phyloP scores from a whole-genome alignment of 2,329 filamentous ascomycete genomes.

The Sphaerostilbella broomeana region DNA sequence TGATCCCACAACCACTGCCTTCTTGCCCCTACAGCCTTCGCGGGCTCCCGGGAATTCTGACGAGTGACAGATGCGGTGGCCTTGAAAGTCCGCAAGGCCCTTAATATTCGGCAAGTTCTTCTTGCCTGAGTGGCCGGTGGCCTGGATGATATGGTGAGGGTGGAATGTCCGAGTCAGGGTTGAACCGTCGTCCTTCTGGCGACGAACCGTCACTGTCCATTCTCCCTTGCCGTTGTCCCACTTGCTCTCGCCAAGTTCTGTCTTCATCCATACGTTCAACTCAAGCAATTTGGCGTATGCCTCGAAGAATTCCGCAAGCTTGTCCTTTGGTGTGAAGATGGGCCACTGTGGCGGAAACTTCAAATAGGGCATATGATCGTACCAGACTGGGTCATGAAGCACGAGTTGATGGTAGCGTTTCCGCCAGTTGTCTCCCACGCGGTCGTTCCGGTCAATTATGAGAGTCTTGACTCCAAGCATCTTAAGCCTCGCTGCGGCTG shows the following conservation, averaged over 20 bases:
- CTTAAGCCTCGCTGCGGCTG: slow-evolving; percentile 51
- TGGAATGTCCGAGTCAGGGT: slow-evolving; percentile 47
- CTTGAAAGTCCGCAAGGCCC: slow-evolving; percentile 51
- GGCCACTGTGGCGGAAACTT: slow-evolving; percentile 60
- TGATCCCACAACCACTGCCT: slow-evolving; percentile 58
- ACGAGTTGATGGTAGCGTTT: slow-evolving; percentile 58
- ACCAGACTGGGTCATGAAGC: slow-evolving; percentile 60
- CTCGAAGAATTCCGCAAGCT: slow-evolving; percentile 63
- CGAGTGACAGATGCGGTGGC: slow-evolving; percentile 55
- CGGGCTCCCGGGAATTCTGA: slow-evolving; percentile 51
- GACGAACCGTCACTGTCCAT: slow-evolving; percentile 52
- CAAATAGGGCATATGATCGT: slow-evolving; percentile 57
- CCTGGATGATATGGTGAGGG: slow-evolving; percentile 58
- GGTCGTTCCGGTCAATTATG: slow-evolving; percentile 51
- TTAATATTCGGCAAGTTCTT: slow-evolving; percentile 53
- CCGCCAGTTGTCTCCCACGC: slow-evolving; percentile 59
- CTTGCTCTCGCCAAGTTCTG: slow-evolving; percentile 38
- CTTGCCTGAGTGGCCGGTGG: slow-evolving; percentile 63
- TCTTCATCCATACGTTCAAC: slow-evolving; percentile 58
- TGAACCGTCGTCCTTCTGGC: slow-evolving; percentile 42
- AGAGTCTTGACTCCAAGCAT: slow-evolving; percentile 50
- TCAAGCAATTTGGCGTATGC: slow-evolving; percentile 59
- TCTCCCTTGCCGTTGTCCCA: slow-evolving; percentile 43
- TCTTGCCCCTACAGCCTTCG: slow-evolving; percentile 44
- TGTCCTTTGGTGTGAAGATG: slow-evolving; percentile 65